Evolutionary conservation across 2,329 filamentous ascomycete genomes (phyloP).

Genomic region (Cryphonectria carpinicola): DNA sequence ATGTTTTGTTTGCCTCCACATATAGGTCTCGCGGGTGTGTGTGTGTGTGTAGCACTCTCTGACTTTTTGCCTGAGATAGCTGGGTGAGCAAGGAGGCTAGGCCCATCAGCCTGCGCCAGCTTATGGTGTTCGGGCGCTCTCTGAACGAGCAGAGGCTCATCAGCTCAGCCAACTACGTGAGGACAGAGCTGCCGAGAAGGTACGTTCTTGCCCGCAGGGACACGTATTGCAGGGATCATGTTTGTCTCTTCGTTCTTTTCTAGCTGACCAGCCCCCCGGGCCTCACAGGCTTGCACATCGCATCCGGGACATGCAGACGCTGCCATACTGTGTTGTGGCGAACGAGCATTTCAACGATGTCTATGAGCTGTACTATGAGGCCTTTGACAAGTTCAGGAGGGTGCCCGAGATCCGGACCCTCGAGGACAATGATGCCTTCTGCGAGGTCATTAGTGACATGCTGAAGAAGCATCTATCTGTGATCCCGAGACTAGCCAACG

Average conservation of each 20-base stretch:
- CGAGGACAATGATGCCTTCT: constrained; percentile 88
- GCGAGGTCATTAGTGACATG: constrained; percentile 76
- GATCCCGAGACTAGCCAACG: constrained; percentile 93
- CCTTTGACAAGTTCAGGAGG: constrained; percentile 89
- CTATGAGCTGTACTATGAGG: constrained; percentile 94
- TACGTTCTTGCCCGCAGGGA: constrained; percentile 41
- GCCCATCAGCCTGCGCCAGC: constrained; percentile 93
- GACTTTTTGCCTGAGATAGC: constrained; percentile 50
- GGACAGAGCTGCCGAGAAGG: constrained; percentile 89
- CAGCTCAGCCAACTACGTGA: constrained; percentile 96
- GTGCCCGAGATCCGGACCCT: constrained; percentile 81
- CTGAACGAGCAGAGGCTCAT: constrained; percentile 87
- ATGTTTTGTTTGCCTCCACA: constrained; percentile 35
- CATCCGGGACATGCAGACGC: constrained; percentile 93
- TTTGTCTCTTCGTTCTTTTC: neutral
- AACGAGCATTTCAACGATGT: constrained; percentile 93
- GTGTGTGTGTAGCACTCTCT: neutral
- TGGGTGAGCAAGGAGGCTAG: constrained; percentile 92
- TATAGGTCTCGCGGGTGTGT: constrained; percentile 14
- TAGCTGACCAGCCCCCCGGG: neutral
- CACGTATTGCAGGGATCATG: neutral
- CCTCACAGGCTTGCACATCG: constrained; percentile 79
- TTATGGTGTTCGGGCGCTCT: constrained; percentile 96
- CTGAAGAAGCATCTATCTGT: constrained; percentile 88
- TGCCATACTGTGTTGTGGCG: constrained; percentile 95